phyloP scores from a whole-genome alignment of 1,284 basidiomycete species.

The Leccinum subrobustum region DNA sequence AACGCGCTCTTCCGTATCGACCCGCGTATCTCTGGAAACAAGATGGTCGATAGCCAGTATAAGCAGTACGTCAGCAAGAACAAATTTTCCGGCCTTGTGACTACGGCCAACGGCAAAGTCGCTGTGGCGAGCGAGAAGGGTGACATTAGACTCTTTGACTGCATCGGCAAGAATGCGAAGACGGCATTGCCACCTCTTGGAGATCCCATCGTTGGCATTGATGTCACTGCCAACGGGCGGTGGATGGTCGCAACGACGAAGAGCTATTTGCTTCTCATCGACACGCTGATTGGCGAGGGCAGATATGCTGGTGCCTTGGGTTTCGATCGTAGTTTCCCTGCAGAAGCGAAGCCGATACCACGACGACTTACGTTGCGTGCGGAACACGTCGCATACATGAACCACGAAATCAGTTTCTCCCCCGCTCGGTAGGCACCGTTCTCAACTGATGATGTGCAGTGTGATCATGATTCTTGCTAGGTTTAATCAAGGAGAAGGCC shows the following conservation, averaged over 20 bases:
- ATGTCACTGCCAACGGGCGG: constrained; percentile 91
- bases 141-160: constrained; percentile 93
- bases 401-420: constrained; percentile 83
- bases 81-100: constrained; percentile 91
- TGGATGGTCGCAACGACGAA: constrained; percentile 97
- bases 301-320: constrained; percentile 85
- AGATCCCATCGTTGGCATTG: constrained; percentile 93
- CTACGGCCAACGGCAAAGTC: constrained; percentile 84
- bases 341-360: constrained; percentile 90
- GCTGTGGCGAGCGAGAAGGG: constrained; percentile 97
- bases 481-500: constrained; percentile 88
- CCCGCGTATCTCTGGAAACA: constrained; percentile 87
- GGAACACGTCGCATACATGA: constrained; percentile 97
- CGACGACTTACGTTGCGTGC: constrained; percentile 85
- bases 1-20: constrained; percentile 98
- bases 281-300: constrained; percentile 93
- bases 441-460: background rate
- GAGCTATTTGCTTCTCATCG: constrained; percentile 93
- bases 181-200: constrained; percentile 96
- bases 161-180: constrained; percentile 98
- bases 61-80: constrained; percentile 97
- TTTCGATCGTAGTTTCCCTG: constrained; percentile 96
- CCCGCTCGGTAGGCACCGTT: constrained; percentile 71
- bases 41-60: constrained; percentile 93
- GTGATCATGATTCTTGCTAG: constrained; percentile 40